Percentiles rank a stretch among this genome's conserved stretches.
phyloP scores from a whole-genome alignment of 169 alveolate genomes.

The Babesia microti region DNA sequence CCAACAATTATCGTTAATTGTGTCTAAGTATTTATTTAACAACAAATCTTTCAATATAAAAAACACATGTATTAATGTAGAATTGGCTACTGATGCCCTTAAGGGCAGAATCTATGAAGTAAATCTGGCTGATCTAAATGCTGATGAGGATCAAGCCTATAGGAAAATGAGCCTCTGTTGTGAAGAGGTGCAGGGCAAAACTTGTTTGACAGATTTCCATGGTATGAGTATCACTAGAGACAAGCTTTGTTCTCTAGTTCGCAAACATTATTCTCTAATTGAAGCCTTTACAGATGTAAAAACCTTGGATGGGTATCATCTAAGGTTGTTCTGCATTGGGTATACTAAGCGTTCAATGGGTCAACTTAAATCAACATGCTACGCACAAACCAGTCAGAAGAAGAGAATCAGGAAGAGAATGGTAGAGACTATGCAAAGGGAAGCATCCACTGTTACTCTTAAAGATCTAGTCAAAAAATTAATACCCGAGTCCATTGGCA shows the following conservation, averaged over 20 bases:
- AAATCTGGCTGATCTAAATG: slow-evolving; percentile 89
- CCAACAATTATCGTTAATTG: slow-evolving; percentile 1
- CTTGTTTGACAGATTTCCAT: slow-evolving; percentile 90
- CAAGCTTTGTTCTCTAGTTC: slow-evolving; percentile 86
- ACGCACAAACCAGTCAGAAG: slow-evolving; percentile 88
- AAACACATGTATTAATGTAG: slow-evolving; percentile 13
- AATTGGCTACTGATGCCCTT: slow-evolving; percentile 84
- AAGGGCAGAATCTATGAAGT: slow-evolving; percentile 91
- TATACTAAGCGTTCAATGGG: slow-evolving; percentile 88
- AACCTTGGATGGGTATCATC: slow-evolving; percentile 89
- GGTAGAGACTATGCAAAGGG: slow-evolving; percentile 89
- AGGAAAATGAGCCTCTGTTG: slow-evolving; percentile 86
- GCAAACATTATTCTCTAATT: slow-evolving; percentile 92
- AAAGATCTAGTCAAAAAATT: slow-evolving; percentile 88
- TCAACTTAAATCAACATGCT: slow-evolving; percentile 91
- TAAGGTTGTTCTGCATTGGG: slow-evolving; percentile 93
- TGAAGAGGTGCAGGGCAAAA: slow-evolving; percentile 89
- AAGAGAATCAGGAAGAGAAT: slow-evolving; percentile 90
- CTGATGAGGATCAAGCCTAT: slow-evolving; percentile 87
- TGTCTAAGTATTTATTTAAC: too few relatives aligned
- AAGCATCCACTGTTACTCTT: slow-evolving; percentile 83
- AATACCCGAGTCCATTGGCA: slow-evolving; percentile 89
- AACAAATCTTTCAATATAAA: too few relatives aligned
- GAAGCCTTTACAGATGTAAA: slow-evolving; percentile 94
- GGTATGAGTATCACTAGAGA: slow-evolving; percentile 96